Base-by-base conservation (phyloP, 345 rosid species). In the Eucalyptus sp. region DNA sequence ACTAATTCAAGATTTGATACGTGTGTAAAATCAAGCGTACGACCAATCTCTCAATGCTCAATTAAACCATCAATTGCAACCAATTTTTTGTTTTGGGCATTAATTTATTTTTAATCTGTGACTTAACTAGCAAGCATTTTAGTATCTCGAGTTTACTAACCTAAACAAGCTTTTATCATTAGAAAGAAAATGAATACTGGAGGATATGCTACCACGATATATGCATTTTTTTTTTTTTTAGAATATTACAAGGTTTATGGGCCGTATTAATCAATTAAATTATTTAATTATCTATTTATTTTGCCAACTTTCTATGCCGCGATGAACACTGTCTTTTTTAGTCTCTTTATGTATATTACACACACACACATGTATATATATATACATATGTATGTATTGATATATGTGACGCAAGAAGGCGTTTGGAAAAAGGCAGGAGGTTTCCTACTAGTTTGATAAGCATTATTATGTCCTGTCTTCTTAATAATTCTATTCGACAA, bases 31-130 rank as follows among this genome's bases (percentile, higher is more conserved):
- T 10, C 46, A 71, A 5, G 27, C 8, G 3, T 71, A 37, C 2
- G 14, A 71, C 27, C 46, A 18, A 33, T 71, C 25, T 71, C 22
- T 37, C 12, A 0, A 31, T 15, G 22, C 20, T 66, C 10, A 4
- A 68, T 68, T 2, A 68, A 66, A 31, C 46, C 46, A 18, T 71
- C 83, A 37, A 71, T 37, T 71, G 13, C 84, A 41, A 76, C 13
- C 29, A 76, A 41, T 22, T 76, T 76, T 6, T 20, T 76, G 48
- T 76, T 37, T 37, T 37, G 2, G 81, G 48, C 84, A 41, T 71
- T 0, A 12, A 2, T 76, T 37, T 41, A 76, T 4, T 3, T 41
- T 10, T 17, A 5, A 31, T 33, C 0, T 9, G 3, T 10, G 13
- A 33, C 44, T 71, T 33, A 17, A 17, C 25, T 18, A 5, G 25